Evolutionary conservation across 129 eudicot genomes (phyloP).

Genomic region (Rutidosis leptorrhynchoides): DNA sequence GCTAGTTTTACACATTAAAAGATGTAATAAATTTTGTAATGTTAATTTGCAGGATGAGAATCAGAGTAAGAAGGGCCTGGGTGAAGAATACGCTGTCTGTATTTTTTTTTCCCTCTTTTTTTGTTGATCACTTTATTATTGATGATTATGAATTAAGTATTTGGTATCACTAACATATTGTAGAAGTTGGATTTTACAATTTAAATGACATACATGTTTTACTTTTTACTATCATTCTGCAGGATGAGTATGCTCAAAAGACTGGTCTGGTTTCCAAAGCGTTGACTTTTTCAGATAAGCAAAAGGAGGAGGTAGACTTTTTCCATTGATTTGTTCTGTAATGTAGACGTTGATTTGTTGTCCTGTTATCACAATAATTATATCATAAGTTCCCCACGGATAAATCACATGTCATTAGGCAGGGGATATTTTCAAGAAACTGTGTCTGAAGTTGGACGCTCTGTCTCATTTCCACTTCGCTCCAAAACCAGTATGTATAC

Average conservation of each 20-base stretch:
- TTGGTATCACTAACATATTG: no score
- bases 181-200: no score
- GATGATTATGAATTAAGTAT: no score
- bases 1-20: background rate
- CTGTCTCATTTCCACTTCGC: slow-evolving; percentile 95
- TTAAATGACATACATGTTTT: no score
- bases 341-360: background rate
- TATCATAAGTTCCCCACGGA: slow-evolving; percentile 5
- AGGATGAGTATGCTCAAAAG: slow-evolving; percentile 88
- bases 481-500: slow-evolving; percentile 83
- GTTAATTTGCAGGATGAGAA: slow-evolving; percentile 69
- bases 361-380: background rate
- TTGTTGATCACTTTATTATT: no score
- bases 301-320: slow-evolving; percentile 68
- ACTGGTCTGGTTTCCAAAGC: slow-evolving; percentile 79
- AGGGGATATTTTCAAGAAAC: slow-evolving; percentile 57
- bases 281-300: slow-evolving; percentile 69
- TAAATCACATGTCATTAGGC: slow-evolving; percentile 47
- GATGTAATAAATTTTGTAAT: slow-evolving; percentile 7
- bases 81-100: slow-evolving; percentile 85
- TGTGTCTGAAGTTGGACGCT: slow-evolving; percentile 85
- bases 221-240: slow-evolving; percentile 26
- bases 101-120: slow-evolving; percentile 1
- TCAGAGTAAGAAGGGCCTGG: slow-evolving; percentile 95
- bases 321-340: background rate